Base-by-base conservation (phyloP, 2,329 filamentous ascomycete species). In the Daldinia sp. region DNA sequence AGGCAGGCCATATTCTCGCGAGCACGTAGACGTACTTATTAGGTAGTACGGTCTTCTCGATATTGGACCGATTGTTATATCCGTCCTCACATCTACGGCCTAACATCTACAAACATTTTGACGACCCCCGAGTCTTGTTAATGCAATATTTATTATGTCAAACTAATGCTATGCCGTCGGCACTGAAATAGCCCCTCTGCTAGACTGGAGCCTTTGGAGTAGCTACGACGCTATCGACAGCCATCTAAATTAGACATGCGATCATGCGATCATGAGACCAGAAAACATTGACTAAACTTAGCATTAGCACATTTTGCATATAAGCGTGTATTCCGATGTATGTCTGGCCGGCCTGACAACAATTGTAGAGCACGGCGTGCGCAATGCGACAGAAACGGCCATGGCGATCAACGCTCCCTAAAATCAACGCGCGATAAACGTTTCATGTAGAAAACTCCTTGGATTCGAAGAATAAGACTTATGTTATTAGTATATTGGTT, bases 1-100 rank as follows among this genome's bases (percentile, higher is more conserved):
- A 23, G 55, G 51, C 45, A 54, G 29, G 21, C 27, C 23, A 45
- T 15, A 35, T 45, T 58, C 23, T 45, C n/a, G 37, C 39, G 48
- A 60, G 23, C 17, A 21, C 23, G 34, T 21, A 25, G 29, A 32
- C n/a, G 37, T 25, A 53, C 41, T 34, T 19, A 32, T 30, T 9
- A 3, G 4, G 25, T 29, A 49, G 30, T 11, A 23, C 29, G 49
- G 45, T 55, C 32, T 29, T 53, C 41, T 17, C 6, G 37, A 35
- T 43, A 53, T 41, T 17, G 21, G 7, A 51, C 25, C 39, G 37
- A 30, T 23, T 29, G n/a, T 23, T 27, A 10, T 7, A 11, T 58
- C 47, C 13, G 13, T 35, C 23, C 7, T 59, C 35, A 19, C n/a
- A 35, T 23, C 9, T 13, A 21, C 32, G 7, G 11, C 29, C 3